phyloP scores from a whole-genome alignment of 257 asterid genomes.

The Cruciata laevipes region DNA sequence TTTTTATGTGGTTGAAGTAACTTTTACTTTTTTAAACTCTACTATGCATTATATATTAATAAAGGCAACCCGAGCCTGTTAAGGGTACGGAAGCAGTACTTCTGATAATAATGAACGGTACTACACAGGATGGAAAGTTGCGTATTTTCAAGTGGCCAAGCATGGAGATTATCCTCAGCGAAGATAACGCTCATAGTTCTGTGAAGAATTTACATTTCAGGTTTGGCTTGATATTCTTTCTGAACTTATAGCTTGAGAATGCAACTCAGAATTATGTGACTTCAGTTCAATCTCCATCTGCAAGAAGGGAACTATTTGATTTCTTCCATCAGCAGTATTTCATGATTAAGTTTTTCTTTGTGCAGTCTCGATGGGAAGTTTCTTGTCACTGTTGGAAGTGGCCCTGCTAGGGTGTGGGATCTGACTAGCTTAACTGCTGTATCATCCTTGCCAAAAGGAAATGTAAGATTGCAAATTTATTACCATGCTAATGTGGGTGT shows the following conservation, averaged over 20 bases:
- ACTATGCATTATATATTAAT: not conserved
- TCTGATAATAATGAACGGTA: slow-evolving; percentile 18
- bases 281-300: not conserved
- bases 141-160: slow-evolving; percentile 89
- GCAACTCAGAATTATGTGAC: not conserved
- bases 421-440: slow-evolving; percentile 39
- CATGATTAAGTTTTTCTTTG: slow-evolving; percentile 8
- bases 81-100: too few species aligned
- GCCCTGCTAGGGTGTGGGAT: slow-evolving; percentile 89
- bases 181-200: slow-evolving; percentile 56
- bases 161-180: slow-evolving; percentile 59
- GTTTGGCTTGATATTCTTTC: too few species aligned
- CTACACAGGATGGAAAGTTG: slow-evolving; percentile 87
- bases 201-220: slow-evolving; percentile 83
- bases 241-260: not conserved
- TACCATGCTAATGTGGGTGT: not conserved
- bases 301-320: not conserved
- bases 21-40: not conserved
- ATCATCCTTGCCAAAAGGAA: slow-evolving; percentile 64
- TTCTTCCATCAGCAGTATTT: not conserved
- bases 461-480: slow-evolving; percentile 31
- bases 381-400: slow-evolving; percentile 86
- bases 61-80: too few species aligned
- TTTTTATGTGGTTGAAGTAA: not conserved
- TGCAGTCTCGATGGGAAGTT: slow-evolving; percentile 82